phyloP scores from a whole-genome alignment of 768 basidiomycete genomes.

The Pseudohyphozyma bogoriensis region DNA sequence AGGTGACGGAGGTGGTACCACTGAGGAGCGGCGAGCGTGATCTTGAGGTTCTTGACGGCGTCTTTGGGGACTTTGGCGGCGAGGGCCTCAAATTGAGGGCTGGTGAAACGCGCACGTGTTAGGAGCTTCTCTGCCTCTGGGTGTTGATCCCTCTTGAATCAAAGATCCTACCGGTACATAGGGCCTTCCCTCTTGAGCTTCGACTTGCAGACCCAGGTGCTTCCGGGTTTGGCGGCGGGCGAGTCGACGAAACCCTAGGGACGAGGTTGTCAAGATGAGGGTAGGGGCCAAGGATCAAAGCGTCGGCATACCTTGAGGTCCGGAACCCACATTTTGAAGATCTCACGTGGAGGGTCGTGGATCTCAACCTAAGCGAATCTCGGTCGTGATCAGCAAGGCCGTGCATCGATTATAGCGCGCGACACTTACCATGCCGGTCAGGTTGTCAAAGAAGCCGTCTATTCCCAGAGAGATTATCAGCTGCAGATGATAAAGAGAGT shows the following conservation, averaged over 20 bases:
- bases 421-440: conserved; percentile 38
- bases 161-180: conserved; percentile 19
- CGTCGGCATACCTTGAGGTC: neutral
- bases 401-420: too few relatives aligned
- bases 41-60: conserved; percentile 52
- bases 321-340: conserved; percentile 23
- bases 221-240: conserved; percentile 18
- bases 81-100: conserved; percentile 30
- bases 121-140: too few relatives aligned
- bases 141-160: neutral
- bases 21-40: conserved; percentile 61
- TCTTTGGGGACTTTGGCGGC: conserved; percentile 23
- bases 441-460: conserved; percentile 59
- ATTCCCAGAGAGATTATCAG: too few relatives aligned
- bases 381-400: too few relatives aligned
- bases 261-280: too few relatives aligned
- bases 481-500: too few relatives aligned
- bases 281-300: neutral
- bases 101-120: neutral
- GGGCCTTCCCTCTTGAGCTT: conserved; percentile 27
- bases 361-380: too few relatives aligned
- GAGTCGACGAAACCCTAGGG: conserved; percentile 23
- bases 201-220: conserved; percentile 22
- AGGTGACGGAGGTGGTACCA: conserved; percentile 34
- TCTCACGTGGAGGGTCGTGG: conserved; percentile 18